Evolutionary conservation across 2,329 filamentous ascomycete species (phyloP).

Genomic region (Fusarium praegraminearum): DNA sequence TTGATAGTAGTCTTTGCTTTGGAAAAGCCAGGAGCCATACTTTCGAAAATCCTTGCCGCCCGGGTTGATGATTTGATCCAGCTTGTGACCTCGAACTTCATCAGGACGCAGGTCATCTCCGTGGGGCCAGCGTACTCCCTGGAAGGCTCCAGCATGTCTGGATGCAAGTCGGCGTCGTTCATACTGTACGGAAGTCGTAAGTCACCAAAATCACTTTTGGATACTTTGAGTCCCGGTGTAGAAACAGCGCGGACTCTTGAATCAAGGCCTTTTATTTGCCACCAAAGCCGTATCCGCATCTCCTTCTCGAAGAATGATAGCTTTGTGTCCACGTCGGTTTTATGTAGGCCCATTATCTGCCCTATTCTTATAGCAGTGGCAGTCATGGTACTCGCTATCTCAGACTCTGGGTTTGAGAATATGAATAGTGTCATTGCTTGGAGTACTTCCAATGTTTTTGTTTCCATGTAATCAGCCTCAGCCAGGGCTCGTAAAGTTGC

Average conservation of each 20-base stretch:
- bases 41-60: constrained; percentile 38
- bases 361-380: constrained; percentile 42
- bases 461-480: constrained; percentile 45
- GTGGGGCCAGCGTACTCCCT: constrained; percentile 62
- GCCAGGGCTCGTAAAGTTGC: constrained; percentile 45
- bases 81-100: constrained; percentile 49
- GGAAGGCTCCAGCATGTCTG: constrained; percentile 61
- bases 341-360: constrained; percentile 47
- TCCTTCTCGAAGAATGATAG: constrained; percentile 45
- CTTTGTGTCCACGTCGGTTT: constrained; percentile 14
- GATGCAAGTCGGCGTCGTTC: constrained; percentile 66
- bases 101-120: constrained; percentile 62
- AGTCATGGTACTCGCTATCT: constrained; percentile 44
- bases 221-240: constrained; percentile 3
- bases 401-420: constrained; percentile 47
- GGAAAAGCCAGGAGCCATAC: constrained; percentile 8
- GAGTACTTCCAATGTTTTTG: constrained; percentile 48
- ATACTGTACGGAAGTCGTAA: constrained; percentile 64
- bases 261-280: constrained; percentile 45
- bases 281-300: constrained; percentile 49
- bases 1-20: constrained; percentile 19
- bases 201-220: constrained; percentile 25
- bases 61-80: constrained; percentile 46
- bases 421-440: constrained; percentile 50
- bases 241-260: constrained; percentile 15